These are phyloP conservation scores for Solanum pennellii DNA, from an alignment of 257 asterid genomes.

Conservation along the genomic window DNA sequence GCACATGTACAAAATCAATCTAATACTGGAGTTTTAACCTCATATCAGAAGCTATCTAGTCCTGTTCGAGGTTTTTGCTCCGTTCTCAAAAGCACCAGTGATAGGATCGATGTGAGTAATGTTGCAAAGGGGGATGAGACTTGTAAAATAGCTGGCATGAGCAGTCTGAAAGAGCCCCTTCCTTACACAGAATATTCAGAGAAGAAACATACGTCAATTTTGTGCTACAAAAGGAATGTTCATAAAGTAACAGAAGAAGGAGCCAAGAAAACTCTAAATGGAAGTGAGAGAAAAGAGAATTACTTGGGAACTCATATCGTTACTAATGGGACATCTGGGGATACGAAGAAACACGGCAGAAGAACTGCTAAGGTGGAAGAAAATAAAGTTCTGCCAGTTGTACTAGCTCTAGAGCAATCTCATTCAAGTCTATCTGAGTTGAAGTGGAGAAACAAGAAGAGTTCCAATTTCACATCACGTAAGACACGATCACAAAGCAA, in stretches of 20 bases:
- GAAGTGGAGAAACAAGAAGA: conserved; percentile 44
- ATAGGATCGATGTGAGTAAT: conserved; percentile 4
- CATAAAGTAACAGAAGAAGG: not conserved
- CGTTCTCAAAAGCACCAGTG: conserved; percentile 2
- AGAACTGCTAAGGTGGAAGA: conserved; percentile 5
- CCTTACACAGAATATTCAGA: not conserved
- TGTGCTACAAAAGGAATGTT: not conserved
- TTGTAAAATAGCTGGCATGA: not conserved
- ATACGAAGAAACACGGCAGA: not conserved
- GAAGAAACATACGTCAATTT: not conserved
- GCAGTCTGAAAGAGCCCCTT: not conserved
- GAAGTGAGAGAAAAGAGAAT: not conserved
- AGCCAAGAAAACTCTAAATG: not conserved
- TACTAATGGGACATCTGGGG: not conserved
- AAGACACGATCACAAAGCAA: not conserved
- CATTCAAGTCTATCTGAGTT: conserved; percentile 16
- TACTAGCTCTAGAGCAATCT: conserved; percentile 57
- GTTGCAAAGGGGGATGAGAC: conserved; percentile 9
- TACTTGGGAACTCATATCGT: not conserved
- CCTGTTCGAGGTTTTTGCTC: conserved; percentile 5
- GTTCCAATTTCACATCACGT: not conserved
- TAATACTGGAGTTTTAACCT: not conserved
- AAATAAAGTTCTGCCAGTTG: conserved; percentile 29
- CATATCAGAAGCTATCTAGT: not conserved
- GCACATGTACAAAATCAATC: conserved; percentile 9